Evolutionary conservation across 768 basidiomycete species (phyloP).

Genomic region (Vararia minispora): DNA sequence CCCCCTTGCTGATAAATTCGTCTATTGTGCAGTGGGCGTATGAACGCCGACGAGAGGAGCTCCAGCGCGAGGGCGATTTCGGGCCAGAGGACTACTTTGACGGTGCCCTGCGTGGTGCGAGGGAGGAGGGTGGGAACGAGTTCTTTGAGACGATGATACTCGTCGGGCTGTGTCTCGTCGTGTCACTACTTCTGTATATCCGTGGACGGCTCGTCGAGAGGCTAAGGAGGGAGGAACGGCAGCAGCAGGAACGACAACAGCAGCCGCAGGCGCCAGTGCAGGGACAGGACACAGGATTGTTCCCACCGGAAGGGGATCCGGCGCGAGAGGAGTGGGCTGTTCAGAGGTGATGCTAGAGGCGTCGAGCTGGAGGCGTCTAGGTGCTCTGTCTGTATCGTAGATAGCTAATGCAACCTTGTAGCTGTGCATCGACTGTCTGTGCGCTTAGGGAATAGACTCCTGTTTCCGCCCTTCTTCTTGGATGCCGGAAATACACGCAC

Average conservation of each 20-base stretch:
- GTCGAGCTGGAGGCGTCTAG: too few relatives aligned
- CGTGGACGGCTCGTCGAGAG: conserved; percentile 70
- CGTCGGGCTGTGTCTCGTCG: conserved; percentile 57
- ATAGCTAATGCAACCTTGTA: too few relatives aligned
- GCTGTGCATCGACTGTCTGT: too few relatives aligned
- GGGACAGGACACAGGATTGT: conserved; percentile 14
- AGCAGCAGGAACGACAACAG: conserved; percentile 30
- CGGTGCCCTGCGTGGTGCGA: conserved; percentile 48
- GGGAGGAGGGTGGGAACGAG: conserved; percentile 58
- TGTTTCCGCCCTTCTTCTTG: too few relatives aligned
- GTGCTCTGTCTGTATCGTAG: too few relatives aligned
- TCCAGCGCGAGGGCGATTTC: conserved; percentile 62
- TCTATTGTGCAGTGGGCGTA: conserved; percentile 54
- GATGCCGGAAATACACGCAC: too few relatives aligned
- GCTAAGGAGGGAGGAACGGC: conserved; percentile 49
- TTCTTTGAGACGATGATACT: conserved; percentile 74
- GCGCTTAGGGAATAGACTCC: too few relatives aligned
- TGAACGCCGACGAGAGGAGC: conserved; percentile 59
- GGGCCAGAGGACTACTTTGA: conserved; percentile 82
- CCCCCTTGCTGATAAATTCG: not conserved
- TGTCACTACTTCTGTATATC: conserved; percentile 68
- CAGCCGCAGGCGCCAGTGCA: conserved; percentile 8
- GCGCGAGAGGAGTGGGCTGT: conserved; percentile 18
- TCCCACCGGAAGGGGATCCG: conserved; percentile 19
- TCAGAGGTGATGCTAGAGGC: conserved; percentile 16